Evolutionary conservation across 1,139 yeast genomes (phyloP).

Genomic region (Yamadazyma sp.): DNA sequence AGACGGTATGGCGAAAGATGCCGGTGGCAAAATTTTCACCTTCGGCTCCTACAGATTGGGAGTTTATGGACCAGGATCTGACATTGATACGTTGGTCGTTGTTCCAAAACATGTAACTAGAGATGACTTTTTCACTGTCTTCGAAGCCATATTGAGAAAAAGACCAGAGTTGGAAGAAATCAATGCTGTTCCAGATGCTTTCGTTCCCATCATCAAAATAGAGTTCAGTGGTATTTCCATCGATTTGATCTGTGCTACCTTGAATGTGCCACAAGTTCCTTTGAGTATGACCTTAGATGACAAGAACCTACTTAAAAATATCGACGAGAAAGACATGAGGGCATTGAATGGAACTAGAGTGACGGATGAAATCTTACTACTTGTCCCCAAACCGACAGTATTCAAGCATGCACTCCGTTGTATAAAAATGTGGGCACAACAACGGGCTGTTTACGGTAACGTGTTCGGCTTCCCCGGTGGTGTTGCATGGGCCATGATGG

Average conservation of each 20-base stretch:
- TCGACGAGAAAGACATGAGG: constrained; percentile 88
- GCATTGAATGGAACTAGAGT: constrained; percentile 95
- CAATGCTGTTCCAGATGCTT: constrained; percentile 93
- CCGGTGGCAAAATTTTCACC: constrained; percentile 95
- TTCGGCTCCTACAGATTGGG: constrained; percentile 94
- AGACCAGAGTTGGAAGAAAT: constrained; percentile 86
- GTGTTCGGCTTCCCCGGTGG: constrained; percentile 99
- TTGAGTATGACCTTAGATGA: constrained; percentile 71
- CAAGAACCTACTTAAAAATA: constrained; percentile 76
- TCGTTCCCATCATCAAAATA: constrained; percentile 89
- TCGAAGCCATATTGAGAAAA: constrained; percentile 60
- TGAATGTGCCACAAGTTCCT: constrained; percentile 84
- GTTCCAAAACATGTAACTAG: constrained; percentile 95
- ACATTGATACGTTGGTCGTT: constrained; percentile 92
- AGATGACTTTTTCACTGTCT: constrained; percentile 82
- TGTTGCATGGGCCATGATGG: constrained; percentile 99
- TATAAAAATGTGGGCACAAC: constrained; percentile 94
- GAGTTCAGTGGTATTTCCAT: constrained; percentile 87
- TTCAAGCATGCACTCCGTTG: constrained; percentile 92
- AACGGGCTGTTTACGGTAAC: constrained; percentile 90
- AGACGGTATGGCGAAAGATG: constrained; percentile 95
- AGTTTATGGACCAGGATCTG: constrained; percentile 97
- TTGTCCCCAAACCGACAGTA: constrained; percentile 91
- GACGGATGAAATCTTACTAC: constrained; percentile 84
- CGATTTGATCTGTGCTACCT: constrained; percentile 81